Evolutionary conservation across 140 eudicot species (phyloP).

Genomic region (Stevia rebaudiana): DNA sequence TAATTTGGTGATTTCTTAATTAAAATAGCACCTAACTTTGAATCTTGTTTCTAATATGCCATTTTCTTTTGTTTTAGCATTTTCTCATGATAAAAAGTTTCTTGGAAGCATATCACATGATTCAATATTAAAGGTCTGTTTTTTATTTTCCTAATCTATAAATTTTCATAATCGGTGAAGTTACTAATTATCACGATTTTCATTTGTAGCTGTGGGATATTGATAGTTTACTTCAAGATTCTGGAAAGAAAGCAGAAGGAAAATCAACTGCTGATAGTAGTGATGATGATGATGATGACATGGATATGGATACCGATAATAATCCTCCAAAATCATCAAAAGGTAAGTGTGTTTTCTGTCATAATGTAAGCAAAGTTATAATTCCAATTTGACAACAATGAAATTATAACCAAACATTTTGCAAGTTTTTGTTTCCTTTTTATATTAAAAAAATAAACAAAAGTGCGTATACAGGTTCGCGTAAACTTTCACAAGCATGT

Average conservation of each 20-base stretch:
- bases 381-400: background rate
- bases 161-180: background rate
- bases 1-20: too few relatives aligned
- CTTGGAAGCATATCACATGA: slow-evolving; percentile 98
- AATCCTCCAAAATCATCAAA: slow-evolving; percentile 47
- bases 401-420: background rate
- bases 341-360: slow-evolving; percentile 41
- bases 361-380: background rate
- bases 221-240: slow-evolving; percentile 69
- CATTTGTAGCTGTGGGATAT: slow-evolving; percentile 74
- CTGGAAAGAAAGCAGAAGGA: slow-evolving; percentile 37
- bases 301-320: slow-evolving; percentile 58
- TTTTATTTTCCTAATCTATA: background rate
- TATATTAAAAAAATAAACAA: background rate
- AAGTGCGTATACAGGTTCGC: background rate
- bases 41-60: background rate
- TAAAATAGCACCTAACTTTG: background rate
- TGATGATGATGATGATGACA: slow-evolving; percentile 61
- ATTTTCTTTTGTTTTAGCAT: slow-evolving; percentile 46
- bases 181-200: background rate
- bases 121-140: slow-evolving; percentile 57
- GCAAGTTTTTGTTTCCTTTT: background rate
- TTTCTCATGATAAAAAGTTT: slow-evolving; percentile 89
- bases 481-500: background rate
- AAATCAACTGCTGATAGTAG: slow-evolving; percentile 37